Conservation (phyloP, 345 rosid species). For the Aegle marmelos region DNA sequence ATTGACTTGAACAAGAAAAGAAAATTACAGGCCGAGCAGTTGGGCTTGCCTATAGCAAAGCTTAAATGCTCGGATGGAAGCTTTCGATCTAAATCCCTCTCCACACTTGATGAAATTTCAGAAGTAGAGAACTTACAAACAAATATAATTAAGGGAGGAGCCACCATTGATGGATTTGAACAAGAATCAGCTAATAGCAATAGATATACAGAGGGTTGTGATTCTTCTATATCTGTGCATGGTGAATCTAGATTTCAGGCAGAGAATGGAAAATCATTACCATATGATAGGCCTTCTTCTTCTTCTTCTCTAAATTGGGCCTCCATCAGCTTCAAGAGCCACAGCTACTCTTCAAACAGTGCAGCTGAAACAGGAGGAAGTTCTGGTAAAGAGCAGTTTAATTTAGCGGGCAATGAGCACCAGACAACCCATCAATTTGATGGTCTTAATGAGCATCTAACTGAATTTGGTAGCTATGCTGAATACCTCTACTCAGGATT, state of each 20-base stretch:
- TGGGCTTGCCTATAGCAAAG: constrained; percentile 48
- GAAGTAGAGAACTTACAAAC: constrained; percentile 11
- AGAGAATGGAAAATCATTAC: constrained; percentile 12
- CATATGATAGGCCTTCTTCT: constrained; percentile 20
- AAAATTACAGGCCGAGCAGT: constrained; percentile 43
- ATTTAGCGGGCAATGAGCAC: constrained; percentile 6
- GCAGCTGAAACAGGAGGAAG: not conserved
- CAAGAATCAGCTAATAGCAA: constrained; percentile 45
- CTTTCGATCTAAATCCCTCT: constrained; percentile 14
- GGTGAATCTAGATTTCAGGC: constrained; percentile 25
- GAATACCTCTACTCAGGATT: constrained; percentile 30
- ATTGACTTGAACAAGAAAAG: constrained; percentile 48
- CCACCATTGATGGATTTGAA: constrained; percentile 19
- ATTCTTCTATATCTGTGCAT: constrained; percentile 14
- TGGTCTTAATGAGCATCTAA: constrained; percentile 29
- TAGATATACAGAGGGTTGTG: constrained; percentile 35
- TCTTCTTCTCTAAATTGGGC: constrained; percentile 17
- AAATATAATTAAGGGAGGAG: constrained; percentile 10
- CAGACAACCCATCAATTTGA: constrained; percentile 12
- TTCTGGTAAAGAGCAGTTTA: constrained; percentile 17
- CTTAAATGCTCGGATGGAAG: constrained; percentile 43
- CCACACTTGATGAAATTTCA: constrained; percentile 9
- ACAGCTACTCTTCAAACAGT: constrained; percentile 14
- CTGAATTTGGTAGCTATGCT: constrained; percentile 18
- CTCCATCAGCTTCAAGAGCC: constrained; percentile 17